These are phyloP conservation scores for Caloboletus firmus DNA, from an alignment of 1,284 basidiomycete species.

Conservation along the genomic window DNA sequence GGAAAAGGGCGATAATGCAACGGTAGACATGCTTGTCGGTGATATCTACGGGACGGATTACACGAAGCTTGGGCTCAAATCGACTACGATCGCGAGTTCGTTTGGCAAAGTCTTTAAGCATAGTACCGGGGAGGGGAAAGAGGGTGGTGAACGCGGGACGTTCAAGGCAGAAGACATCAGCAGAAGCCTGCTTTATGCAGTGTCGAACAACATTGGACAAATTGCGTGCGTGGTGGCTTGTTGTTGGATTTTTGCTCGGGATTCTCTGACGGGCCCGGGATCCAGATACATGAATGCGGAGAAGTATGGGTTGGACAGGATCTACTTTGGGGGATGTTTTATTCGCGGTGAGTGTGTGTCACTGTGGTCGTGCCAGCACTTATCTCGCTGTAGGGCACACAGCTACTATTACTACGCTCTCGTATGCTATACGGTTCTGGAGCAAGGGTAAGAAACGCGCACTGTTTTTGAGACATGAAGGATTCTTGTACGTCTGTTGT, in stretches of 20 bases:
- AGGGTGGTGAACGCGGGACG: constrained; percentile 50
- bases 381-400: constrained; percentile 71
- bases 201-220: constrained; percentile 99
- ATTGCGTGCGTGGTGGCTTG: constrained; percentile 80
- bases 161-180: constrained; percentile 96
- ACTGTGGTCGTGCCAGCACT: background rate
- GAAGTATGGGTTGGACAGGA: constrained; percentile 95
- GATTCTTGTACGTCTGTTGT: constrained; percentile 79
- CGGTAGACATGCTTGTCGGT: constrained; percentile 98
- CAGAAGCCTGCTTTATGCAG: constrained; percentile 90
- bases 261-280: constrained; percentile 14
- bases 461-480: constrained; percentile 96
- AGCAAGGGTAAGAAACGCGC: constrained; percentile 97
- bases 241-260: constrained; percentile 1
- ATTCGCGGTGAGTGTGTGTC: constrained; percentile 75
- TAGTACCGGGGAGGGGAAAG: constrained; percentile 52
- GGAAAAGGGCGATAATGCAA: constrained; percentile 90
- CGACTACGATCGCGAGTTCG: constrained; percentile 95
- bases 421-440: constrained; percentile 99
- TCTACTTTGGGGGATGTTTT: constrained; percentile 99
- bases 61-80: constrained; percentile 91
- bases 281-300: constrained; percentile 98
- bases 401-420: constrained; percentile 95
- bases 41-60: constrained; percentile 99
- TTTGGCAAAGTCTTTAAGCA: constrained; percentile 99